These are phyloP conservation scores for Coniochaeta pulveracea DNA, from an alignment of 2,329 filamentous ascomycete genomes.

Conservation along the genomic window DNA sequence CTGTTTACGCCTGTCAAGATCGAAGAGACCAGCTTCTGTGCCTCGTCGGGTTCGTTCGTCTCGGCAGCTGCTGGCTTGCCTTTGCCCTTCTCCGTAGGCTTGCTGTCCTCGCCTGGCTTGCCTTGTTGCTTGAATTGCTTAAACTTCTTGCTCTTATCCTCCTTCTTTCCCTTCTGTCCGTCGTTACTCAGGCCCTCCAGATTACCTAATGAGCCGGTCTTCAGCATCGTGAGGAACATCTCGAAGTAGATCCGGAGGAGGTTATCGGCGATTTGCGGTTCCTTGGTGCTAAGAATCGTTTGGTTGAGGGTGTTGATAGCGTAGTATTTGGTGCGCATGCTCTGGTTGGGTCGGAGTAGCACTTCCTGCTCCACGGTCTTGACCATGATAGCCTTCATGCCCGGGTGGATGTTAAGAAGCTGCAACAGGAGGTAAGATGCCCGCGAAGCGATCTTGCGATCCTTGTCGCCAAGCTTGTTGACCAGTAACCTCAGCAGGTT, in stretches of 20 bases:
- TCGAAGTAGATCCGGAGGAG: conserved; percentile 88
- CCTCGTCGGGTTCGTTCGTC: conserved; percentile 52
- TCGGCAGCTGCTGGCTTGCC: conserved; percentile 20
- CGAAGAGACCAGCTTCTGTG: conserved; percentile 85
- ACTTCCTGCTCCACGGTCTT: conserved; percentile 78
- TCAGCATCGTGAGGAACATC: conserved; percentile 73
- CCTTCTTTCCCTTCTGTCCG: no score
- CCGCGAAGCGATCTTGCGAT: conserved; percentile 89
- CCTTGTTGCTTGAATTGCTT: conserved; percentile 19
- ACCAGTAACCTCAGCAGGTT: conserved; percentile 85
- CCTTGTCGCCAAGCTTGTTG: conserved; percentile 92
- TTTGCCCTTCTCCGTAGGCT: conserved; percentile 15
- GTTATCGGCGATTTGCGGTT: conserved; percentile 68
- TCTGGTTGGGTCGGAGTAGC: conserved; percentile 78
- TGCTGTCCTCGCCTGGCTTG: conserved; percentile 5
- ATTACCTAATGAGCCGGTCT: conserved; percentile 36
- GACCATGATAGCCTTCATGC: conserved; percentile 88
- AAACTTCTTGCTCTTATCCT: conserved; percentile 26
- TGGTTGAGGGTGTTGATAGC: conserved; percentile 95
- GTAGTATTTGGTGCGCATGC: conserved; percentile 83
- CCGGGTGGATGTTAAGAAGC: conserved; percentile 74
- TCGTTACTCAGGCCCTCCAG: conserved; percentile 24
- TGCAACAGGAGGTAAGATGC: conserved; percentile 92
- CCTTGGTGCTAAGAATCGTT: conserved; percentile 78
- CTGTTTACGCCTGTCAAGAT: conserved; percentile 92